phyloP scores from a whole-genome alignment of 768 basidiomycete species.

The Favolaschia claudopus region DNA sequence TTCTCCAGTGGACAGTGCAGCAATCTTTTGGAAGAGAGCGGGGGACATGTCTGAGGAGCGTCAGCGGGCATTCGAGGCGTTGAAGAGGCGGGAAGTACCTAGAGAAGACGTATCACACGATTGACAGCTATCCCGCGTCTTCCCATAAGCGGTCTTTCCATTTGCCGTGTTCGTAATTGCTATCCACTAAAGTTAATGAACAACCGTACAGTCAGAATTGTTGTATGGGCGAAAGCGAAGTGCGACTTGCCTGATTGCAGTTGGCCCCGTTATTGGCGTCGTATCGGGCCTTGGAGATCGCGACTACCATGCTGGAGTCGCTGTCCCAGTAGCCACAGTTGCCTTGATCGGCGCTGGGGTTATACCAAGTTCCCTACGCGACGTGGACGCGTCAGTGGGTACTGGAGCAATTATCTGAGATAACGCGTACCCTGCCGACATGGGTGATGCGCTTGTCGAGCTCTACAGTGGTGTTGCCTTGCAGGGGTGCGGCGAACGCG shows the following conservation, averaged over 20 bases:
- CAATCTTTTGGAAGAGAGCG: constrained; percentile 63
- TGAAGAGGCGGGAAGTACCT: constrained; percentile 49
- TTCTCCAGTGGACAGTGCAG: constrained; percentile 53
- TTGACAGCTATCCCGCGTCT: constrained; percentile 65
- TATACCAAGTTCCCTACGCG: constrained; percentile 73
- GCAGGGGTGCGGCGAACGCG: constrained; percentile 55
- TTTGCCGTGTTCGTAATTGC: constrained; percentile 66
- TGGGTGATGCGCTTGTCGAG: constrained; percentile 63
- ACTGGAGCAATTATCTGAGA: constrained; percentile 1
- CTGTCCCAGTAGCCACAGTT: constrained; percentile 67
- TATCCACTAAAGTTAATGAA: constrained; percentile 53
- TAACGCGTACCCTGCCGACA: constrained; percentile 59
- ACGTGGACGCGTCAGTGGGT: constrained; percentile 18
- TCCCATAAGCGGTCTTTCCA: constrained; percentile 56
- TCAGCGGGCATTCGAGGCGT: not conserved
- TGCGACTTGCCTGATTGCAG: constrained; percentile 63
- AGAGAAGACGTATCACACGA: constrained; percentile 60
- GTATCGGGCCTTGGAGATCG: constrained; percentile 64
- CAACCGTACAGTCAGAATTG: not conserved
- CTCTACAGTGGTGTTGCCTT: constrained; percentile 38
- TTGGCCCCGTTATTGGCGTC: constrained; percentile 55
- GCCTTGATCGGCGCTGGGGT: constrained; percentile 48
- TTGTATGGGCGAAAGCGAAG: not conserved
- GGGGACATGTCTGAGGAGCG: constrained; percentile 67
- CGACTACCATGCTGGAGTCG: constrained; percentile 64